Base-by-base conservation (phyloP, 2,329 filamentous ascomycete species). In the Aspergillus tanneri region DNA sequence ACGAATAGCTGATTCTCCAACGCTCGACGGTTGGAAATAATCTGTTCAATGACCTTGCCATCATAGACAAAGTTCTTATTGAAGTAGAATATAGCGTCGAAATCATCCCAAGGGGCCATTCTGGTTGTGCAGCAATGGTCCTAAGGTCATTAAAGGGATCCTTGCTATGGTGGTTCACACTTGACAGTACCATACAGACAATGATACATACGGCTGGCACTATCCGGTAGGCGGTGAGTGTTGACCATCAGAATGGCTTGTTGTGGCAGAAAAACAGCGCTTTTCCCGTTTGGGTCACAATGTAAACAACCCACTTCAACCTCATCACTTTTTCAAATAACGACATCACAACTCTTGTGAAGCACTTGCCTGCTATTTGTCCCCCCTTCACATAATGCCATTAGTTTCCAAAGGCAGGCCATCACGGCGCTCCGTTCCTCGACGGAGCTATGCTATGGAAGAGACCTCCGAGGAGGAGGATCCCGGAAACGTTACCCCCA, bases 401-500 rank as follows among this genome's bases (percentile, higher is more conserved):
- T 70, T 70, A 44, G 59, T 68, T 55, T 63, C 69, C 43, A 67
- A 66, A 55, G 65, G 77, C 37, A 76, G 85, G 57, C 78, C 83
- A 9, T 79, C 80, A 47, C 77, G 85, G 64, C 77, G 83, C 47
- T 78, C 76, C 41, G 78, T 79, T 35, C 70, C 86, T 43, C 82
- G 89, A 64, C 84, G 86, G 60, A 87, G 84, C 59, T 82, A 86
- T 42, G 79, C 95, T 39, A 75, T 91, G 50, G 90, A 95, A 56
- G 90, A 82, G 16, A 80, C 83, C 19, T 89, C 92, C 34, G 89
- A 95, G 49, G 87, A 90, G 47, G 83, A 87, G 55, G 76, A 82
- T 46, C 71, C 78, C 30, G 75, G 81, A 59, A 74, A 72, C 55
- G 64, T 70, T 32, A 73, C 73, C 39, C 69, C 70, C 30, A 71